Evolutionary conservation across 257 asterid species (phyloP), one percentile per base, ranked within the genome.

Genomic region (Galeopsis tetrahit): DNA sequence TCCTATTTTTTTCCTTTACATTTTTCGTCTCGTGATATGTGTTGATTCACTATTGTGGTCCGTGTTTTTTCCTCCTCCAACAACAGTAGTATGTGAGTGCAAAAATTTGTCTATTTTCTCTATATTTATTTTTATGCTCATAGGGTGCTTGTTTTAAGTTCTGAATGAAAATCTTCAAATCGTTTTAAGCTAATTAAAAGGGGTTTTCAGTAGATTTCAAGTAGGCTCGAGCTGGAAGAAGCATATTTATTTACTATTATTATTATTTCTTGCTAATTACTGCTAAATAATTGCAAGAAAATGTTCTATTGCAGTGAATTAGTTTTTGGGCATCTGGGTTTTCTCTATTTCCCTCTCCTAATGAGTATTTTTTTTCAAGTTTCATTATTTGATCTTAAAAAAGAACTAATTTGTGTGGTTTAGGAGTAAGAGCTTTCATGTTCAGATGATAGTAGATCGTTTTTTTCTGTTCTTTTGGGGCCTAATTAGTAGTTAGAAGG

Each of bases 21-120:
- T 60, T 52, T 15, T 15, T n/a, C 36, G 6, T 39, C 83, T 82
- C 81, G 75, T 84, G 82, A 78, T 71, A 81, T 34, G 76, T 71
- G 82, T 71, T 77, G 66, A 59, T 79, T 81, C 86, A 56, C 28
- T 63, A n/a, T 65, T 55, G 49, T 73, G 73, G 73, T 75, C 66
- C 67, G 38, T 40, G 56, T n/a, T 59, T 55, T 32, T 69, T 72
- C 76, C 36, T 40, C 53, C 75, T 17, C 53, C 69, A 63, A 40
- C 28, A 56, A 80, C 70, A 35, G 34, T 15, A 63, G 63, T 73
- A 55, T 51, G 89, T 79, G 75, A 77, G 83, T 75, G 39, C 69
- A 2, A 38, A 15, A 69, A 4, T 46, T 69, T 7, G 14, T 51
- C 43, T 34, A 9, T 4, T 58, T 33, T 10, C 38, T 4, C 38